phyloP scores from a whole-genome alignment of 164 flowering plant species.

The Paratinospora sagittata region DNA sequence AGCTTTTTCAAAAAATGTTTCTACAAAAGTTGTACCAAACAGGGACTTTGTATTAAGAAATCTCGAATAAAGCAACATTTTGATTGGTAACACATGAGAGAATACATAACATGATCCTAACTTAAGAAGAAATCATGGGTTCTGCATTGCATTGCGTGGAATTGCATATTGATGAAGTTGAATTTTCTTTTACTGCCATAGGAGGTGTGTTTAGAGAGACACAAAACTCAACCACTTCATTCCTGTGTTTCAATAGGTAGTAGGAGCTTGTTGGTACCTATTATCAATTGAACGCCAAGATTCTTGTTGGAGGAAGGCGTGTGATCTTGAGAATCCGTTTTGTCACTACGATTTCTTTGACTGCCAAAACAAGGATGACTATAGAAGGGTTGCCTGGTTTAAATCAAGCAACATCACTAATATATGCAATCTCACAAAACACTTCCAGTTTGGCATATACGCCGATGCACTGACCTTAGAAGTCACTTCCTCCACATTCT shows the following conservation, averaged over 20 bases:
- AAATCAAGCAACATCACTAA: constrained; percentile 41
- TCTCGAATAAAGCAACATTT: too few relatives aligned
- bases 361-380: constrained; percentile 22
- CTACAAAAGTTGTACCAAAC: too few relatives aligned
- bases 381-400: constrained; percentile 37
- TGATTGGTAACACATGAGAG: too few relatives aligned
- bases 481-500: constrained; percentile 34
- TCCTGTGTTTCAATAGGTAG: constrained; percentile 30
- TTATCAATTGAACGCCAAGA: constrained; percentile 52
- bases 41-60: too few relatives aligned
- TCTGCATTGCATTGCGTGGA: too few relatives aligned
- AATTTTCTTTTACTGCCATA: too few relatives aligned
- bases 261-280: constrained; percentile 71
- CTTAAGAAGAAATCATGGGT: too few relatives aligned
- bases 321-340: constrained; percentile 20
- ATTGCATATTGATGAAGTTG: too few relatives aligned
- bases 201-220: too few relatives aligned
- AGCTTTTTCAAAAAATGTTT: too few relatives aligned
- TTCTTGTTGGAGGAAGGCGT: constrained; percentile 52
- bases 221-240: neutral
- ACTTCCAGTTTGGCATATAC: constrained; percentile 52
- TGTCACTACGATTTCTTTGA: constrained; percentile 39
- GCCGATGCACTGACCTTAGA: constrained; percentile 36
- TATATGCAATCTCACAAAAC: constrained; percentile 33
- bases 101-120: too few relatives aligned